phyloP scores from a whole-genome alignment of 2,329 filamentous ascomycete species.

The Chrysosporium queenslandicum region DNA sequence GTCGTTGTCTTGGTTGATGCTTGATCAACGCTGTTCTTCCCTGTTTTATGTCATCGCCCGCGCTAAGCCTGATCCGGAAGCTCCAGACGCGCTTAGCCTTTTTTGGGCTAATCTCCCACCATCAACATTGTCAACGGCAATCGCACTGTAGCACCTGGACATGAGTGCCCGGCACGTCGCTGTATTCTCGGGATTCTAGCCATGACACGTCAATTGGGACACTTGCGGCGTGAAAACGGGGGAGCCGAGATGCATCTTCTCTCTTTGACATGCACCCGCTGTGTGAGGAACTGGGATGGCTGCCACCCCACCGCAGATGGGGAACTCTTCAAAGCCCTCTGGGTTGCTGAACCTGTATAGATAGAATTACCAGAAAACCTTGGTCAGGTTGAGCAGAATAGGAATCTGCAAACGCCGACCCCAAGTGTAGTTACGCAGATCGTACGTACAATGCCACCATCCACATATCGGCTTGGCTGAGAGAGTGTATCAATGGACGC shows the following conservation, averaged over 20 bases:
- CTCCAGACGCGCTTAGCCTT: slow-evolving; percentile 6
- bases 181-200: background rate
- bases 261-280: background rate
- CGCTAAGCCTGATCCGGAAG: slow-evolving; percentile 6
- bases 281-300: background rate
- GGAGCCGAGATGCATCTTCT: background rate
- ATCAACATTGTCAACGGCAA: background rate
- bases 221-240: background rate
- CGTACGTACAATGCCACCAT: background rate
- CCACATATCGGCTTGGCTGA: background rate
- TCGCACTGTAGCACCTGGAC: background rate
- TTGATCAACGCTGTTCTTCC: background rate
- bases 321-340: background rate
- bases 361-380: background rate
- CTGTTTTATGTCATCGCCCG: slow-evolving; percentile 1
- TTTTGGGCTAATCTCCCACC: background rate
- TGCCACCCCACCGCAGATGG: background rate
- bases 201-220: background rate
- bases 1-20: background rate
- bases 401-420: slow-evolving; percentile 5
- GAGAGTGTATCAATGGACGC: background rate
- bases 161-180: background rate
- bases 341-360: background rate
- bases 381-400: background rate
- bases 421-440: background rate